Conservation (phyloP, 352 stramenopile genomes). For the Poterioochromonas sp. region DNA sequence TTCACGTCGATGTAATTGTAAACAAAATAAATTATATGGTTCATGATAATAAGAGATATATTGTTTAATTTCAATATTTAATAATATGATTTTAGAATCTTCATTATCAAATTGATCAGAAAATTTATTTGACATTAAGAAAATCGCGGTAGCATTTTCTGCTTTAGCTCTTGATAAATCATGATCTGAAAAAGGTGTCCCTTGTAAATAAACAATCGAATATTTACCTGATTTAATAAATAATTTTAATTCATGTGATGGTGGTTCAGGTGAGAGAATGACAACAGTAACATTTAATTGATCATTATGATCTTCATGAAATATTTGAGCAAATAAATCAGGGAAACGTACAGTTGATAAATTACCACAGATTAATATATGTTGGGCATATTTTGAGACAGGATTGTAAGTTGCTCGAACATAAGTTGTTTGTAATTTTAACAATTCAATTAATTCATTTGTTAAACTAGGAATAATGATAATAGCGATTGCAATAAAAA, state of each 20-base stretch:
- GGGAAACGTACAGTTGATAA: background rate
- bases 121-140: slow-evolving; percentile 33
- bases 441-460: slow-evolving; percentile 15
- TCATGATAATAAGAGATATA: slow-evolving; percentile 13
- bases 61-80: slow-evolving; percentile 8
- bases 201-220: slow-evolving; percentile 8
- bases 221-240: background rate
- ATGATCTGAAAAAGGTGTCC: background rate
- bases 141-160: background rate
- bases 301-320: slow-evolving; percentile 35
- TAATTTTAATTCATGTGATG: background rate
- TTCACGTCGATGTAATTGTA: slow-evolving; percentile 29
- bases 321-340: slow-evolving; percentile 31
- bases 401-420: background rate
- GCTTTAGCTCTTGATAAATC: slow-evolving; percentile 10
- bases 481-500: slow-evolving; percentile 33
- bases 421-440: background rate
- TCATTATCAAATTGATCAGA: slow-evolving; percentile 10
- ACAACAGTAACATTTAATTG: background rate
- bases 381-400: background rate
- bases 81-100: slow-evolving; percentile 27
- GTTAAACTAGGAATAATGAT: slow-evolving; percentile 15
- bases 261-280: slow-evolving; percentile 4
- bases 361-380: slow-evolving; percentile 30
- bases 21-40: background rate